These are phyloP conservation scores for Scortechinia acanthostroma DNA, from an alignment of 2,329 filamentous ascomycete species.

Conservation along the genomic window DNA sequence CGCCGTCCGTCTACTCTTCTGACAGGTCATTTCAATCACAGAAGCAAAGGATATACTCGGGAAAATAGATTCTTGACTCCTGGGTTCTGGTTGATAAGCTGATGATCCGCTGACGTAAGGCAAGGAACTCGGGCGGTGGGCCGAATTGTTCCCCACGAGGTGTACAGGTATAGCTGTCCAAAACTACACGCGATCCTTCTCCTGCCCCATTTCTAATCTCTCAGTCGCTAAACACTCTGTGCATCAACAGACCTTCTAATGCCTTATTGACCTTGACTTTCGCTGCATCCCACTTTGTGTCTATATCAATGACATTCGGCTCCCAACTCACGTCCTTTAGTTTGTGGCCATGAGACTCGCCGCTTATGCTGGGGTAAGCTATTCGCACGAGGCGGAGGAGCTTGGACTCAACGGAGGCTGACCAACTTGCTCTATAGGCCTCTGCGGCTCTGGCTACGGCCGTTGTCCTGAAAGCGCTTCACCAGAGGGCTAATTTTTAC, in stretches of 20 bases:
- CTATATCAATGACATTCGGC: not conserved
- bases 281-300: no score
- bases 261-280: no score
- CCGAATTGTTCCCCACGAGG: conserved; percentile 17
- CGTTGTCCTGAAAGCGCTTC: not conserved
- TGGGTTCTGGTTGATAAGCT: no score
- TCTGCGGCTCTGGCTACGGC: not conserved
- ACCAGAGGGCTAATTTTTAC: not conserved
- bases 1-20: no score
- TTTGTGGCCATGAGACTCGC: not conserved
- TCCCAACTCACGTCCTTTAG: not conserved
- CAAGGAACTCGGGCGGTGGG: conserved; percentile 8
- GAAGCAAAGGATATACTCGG: no score
- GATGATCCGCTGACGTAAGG: not conserved
- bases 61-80: no score
- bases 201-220: no score
- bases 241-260: no score
- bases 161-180: conserved; percentile 15
- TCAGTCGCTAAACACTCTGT: no score
- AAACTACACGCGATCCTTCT: conserved; percentile 10
- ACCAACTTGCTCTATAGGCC: not conserved
- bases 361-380: conserved; percentile 1
- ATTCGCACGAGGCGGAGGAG: not conserved
- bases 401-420: not conserved
- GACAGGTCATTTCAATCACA: no score